These are phyloP conservation scores for Eimeria maxima DNA, from an alignment of 169 alveolate genomes.

Conservation along the genomic window DNA sequence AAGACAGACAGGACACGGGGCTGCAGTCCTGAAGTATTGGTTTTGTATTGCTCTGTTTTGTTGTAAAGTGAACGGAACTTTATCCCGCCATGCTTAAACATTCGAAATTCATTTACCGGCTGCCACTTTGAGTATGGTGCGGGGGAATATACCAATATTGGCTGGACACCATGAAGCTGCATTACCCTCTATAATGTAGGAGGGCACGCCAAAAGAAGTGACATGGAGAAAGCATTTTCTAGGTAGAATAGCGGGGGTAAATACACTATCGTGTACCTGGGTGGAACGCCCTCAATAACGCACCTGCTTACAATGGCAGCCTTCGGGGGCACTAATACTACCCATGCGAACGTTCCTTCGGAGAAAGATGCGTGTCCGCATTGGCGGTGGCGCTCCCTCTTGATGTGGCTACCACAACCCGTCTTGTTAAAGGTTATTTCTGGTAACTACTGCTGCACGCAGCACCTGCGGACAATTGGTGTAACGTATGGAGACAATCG, in stretches of 20 bases:
- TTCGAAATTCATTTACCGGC: neutral
- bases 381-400: slow-evolving; percentile 73
- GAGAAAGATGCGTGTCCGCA: slow-evolving; percentile 31
- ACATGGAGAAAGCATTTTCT: neutral
- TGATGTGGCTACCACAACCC: slow-evolving; percentile 74
- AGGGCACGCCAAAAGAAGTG: neutral
- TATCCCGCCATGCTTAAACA: neutral
- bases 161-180: neutral
- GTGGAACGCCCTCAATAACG: neutral
- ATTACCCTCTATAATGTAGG: neutral
- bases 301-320: slow-evolving; percentile 2
- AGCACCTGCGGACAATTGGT: neutral
- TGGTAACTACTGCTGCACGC: slow-evolving; percentile 48
- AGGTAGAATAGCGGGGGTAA: neutral
- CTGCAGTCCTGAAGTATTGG: neutral
- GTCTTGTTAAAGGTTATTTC: slow-evolving; percentile 14
- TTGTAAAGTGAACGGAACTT: neutral
- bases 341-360: neutral
- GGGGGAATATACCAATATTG: neutral
- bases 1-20: neutral
- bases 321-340: neutral
- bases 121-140: slow-evolving; percentile 11
- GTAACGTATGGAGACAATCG: neutral
- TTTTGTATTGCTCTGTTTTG: neutral
- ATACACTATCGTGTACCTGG: neutral